Base-by-base conservation (phyloP, 306 rosid genomes). In the Cucurbita argyrosperma region DNA sequence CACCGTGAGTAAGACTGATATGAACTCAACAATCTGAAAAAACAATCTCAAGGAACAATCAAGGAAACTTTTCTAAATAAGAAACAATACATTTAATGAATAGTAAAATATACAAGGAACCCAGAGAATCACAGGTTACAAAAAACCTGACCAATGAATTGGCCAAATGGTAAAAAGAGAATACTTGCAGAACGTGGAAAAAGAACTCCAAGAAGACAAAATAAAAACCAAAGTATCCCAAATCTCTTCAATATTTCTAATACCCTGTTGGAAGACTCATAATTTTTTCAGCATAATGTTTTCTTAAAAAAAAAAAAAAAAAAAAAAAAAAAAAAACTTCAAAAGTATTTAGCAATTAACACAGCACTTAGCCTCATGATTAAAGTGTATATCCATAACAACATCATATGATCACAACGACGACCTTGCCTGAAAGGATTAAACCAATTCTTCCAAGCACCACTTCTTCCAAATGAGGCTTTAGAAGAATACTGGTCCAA, bases 1-100 rank as follows among this genome's bases (percentile, higher is more conserved):
- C 79, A 87, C 96, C 58, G 92, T 80, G 74, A 89, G 84, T 77
- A 95, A 82, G 51, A 95, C 99, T 5, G 97, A 88, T 79, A 95
- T 81, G 72, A 95, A 95, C 82, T 95, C 99, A 35, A 91, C 96
- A 81, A 91, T 82, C 99, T 95, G 91, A 82, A 76, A 83, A 74
- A 68, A 18, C 50, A 37, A 37, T 38, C 61, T 74, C 77, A 21
- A 78, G 67, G 51, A 18, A 65, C 71, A 65, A 65, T 65, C 53
- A 43, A 53, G 46, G 52, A 7, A 43, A 65, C 53, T 10, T 65
- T 19, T 11, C 30, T 18, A 18, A 42, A 18, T 43, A 43, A 43
- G 71, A 43, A 65, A 65, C n/a, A 65, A 2, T 42, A 65, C n/a
- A 23, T 42, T 42, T 65, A 7, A n/a, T 43, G 71, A 65, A 65